Evolutionary conservation across 352 stramenopile genomes (phyloP).

Genomic region (Hyaloperonospora arabidopsidis): DNA sequence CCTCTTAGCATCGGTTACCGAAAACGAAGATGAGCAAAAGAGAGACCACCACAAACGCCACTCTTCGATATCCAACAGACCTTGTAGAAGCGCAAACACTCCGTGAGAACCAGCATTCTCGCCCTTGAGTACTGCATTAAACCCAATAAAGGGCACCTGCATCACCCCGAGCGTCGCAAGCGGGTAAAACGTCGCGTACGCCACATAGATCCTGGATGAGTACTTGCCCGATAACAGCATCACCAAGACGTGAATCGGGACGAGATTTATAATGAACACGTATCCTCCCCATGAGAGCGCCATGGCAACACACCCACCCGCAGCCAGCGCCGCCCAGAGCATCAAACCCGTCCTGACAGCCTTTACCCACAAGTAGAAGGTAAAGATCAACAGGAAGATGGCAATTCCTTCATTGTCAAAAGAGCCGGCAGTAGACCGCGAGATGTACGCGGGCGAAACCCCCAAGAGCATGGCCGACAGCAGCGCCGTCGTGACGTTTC

Average conservation of each 20-base stretch:
- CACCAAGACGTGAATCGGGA: constrained; percentile 92
- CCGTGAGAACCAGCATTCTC: constrained; percentile 76
- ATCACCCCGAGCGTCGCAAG: constrained; percentile 94
- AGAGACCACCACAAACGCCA: no score
- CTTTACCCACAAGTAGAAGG: constrained; percentile 96
- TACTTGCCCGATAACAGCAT: constrained; percentile 91
- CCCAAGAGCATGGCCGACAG: constrained; percentile 92
- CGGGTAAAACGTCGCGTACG: constrained; percentile 96
- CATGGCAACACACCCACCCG: constrained; percentile 96
- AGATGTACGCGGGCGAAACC: constrained; percentile 96
- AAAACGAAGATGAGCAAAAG: no score
- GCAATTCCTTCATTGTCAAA: constrained; percentile 98
- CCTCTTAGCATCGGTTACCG: no score
- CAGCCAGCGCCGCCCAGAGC: constrained; percentile 67
- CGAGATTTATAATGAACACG: constrained; percentile 99
- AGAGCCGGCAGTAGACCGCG: constrained; percentile 92
- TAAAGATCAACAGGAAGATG: constrained; percentile 95
- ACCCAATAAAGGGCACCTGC: constrained; percentile 96
- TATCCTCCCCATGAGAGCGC: constrained; percentile 96
- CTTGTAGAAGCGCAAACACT: constrained; percentile 92
- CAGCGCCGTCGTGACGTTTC: constrained; percentile 79
- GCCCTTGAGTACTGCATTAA: constrained; percentile 89
- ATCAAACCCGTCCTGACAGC: constrained; percentile 86
- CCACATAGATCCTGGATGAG: constrained; percentile 91
- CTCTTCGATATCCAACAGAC: no score